These are phyloP conservation scores for Kazachstania africana DNA, from an alignment of 805 yeast genomes.

Conservation along the genomic window DNA sequence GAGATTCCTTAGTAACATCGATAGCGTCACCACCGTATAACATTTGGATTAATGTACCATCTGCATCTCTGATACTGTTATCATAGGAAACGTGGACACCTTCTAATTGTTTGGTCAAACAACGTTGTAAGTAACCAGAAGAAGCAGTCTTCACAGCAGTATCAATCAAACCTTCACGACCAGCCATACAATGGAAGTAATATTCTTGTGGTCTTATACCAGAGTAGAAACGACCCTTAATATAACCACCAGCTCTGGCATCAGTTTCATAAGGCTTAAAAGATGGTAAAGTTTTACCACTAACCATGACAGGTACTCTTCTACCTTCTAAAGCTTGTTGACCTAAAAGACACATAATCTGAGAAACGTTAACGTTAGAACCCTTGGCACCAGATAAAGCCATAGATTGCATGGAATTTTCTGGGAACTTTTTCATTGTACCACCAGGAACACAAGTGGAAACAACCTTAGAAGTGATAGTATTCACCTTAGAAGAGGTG, in stretches of 20 bases:
- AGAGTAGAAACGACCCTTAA: constrained; percentile 92
- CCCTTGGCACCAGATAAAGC: constrained; percentile 99
- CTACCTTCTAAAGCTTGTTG: constrained; percentile 99
- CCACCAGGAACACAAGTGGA: constrained; percentile 91
- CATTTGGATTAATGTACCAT: constrained; percentile 88
- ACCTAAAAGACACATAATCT: constrained; percentile 97
- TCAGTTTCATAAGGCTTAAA: constrained; percentile 95
- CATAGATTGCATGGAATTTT: constrained; percentile 97
- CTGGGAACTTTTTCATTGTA: constrained; percentile 89
- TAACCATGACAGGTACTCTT: constrained; percentile 98
- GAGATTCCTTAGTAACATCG: constrained; percentile 89
- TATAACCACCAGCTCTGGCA: constrained; percentile 97
- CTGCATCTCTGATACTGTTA: constrained; percentile 90
- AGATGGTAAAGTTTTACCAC: constrained; percentile 94
- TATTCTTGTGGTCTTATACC: constrained; percentile 98
- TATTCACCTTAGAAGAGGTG: constrained; percentile 82
- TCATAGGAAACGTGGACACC: constrained; percentile 93
- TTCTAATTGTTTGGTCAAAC: constrained; percentile 94
- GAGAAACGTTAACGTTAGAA: constrained; percentile 95
- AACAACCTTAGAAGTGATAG: constrained; percentile 90
- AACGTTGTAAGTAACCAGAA: constrained; percentile 96
- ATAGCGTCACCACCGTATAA: constrained; percentile 95
- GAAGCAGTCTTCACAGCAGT: constrained; percentile 98
- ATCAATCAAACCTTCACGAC: constrained; percentile 98
- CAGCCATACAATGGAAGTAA: constrained; percentile 99